A percentile compares a stretch with the other conserved stretches of the same genome.
These are phyloP conservation scores for Geranium brycei DNA, from an alignment of 345 rosid genomes.

Conservation along the genomic window DNA sequence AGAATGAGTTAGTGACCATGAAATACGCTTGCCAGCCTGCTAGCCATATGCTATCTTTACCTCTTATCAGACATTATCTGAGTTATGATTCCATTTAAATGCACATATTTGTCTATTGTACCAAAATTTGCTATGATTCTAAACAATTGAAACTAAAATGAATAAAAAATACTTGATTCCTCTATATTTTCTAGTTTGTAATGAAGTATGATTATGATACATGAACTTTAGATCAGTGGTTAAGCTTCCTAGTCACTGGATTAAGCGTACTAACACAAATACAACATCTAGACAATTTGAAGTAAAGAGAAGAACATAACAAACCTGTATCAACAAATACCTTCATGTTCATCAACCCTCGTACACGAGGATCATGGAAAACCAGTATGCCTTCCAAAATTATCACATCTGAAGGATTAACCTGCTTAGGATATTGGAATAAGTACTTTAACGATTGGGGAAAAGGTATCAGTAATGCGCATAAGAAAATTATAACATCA, in stretches of 20 bases:
- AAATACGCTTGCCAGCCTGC: neutral
- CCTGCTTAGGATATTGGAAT: constrained; percentile 34
- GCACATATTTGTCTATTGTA: neutral
- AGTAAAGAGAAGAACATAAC: constrained; percentile 7
- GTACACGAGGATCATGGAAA: constrained; percentile 79
- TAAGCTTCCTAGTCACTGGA: neutral
- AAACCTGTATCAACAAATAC: constrained; percentile 95
- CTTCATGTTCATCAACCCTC: constrained; percentile 94
- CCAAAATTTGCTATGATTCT: neutral
- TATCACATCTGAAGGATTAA: constrained; percentile 88
- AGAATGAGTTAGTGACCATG: neutral
- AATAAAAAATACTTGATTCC: neutral
- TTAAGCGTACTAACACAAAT: neutral
- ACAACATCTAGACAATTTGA: constrained; percentile 3
- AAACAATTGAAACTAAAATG: neutral
- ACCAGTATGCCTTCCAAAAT: constrained; percentile 88
- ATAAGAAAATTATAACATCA: too few species aligned
- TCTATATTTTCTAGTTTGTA: too few species aligned
- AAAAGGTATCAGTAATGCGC: neutral
- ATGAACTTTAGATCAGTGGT: neutral
- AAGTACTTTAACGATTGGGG: constrained; percentile 1
- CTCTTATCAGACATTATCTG: neutral
- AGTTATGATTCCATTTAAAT: too few species aligned
- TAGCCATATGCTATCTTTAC: neutral
- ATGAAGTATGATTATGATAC: neutral